Conservation (phyloP, 1,284 basidiomycete genomes). For the Apiotrichum brassicae region DNA sequence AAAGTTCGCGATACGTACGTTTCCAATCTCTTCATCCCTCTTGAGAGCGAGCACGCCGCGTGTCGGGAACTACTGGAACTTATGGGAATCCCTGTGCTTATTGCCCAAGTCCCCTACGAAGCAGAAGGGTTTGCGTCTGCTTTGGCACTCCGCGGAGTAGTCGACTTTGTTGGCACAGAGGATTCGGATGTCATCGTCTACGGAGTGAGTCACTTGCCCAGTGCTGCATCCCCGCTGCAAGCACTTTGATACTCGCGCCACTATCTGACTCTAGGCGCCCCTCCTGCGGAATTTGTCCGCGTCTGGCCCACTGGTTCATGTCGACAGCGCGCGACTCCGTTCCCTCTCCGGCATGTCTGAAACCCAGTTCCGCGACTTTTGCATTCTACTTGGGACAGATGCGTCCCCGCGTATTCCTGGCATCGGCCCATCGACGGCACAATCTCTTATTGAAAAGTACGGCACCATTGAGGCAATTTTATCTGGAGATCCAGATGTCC, state of each 20-base stretch:
- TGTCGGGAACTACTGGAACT: conserved; percentile 53
- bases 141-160: conserved; percentile 62
- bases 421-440: conserved; percentile 66
- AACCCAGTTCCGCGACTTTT: conserved; percentile 67
- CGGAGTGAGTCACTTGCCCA: conserved; percentile 26
- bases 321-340: conserved; percentile 63
- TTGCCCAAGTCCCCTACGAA: conserved; percentile 62
- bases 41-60: conserved; percentile 30
- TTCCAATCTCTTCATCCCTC: conserved; percentile 29
- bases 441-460: conserved; percentile 62
- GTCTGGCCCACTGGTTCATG: conserved; percentile 56
- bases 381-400: conserved; percentile 77
- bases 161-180: conserved; percentile 79
- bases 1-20: conserved; percentile 24
- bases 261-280: conserved; percentile 46
- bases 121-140: conserved; percentile 75
- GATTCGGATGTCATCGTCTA: conserved; percentile 56
- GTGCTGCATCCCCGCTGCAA: too few relatives aligned
- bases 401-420: conserved; percentile 74
- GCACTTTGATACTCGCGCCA: too few relatives aligned
- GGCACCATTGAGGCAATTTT: conserved; percentile 68
- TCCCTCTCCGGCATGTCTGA: conserved; percentile 53
- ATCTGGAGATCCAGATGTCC: conserved; percentile 33
- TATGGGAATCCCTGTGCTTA: conserved; percentile 70
- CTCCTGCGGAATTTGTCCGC: conserved; percentile 67